A percentile compares a stretch with the other conserved stretches of the same genome.
phyloP scores from a whole-genome alignment of 2,329 filamentous ascomycete genomes.

The Fusarium humuli region DNA sequence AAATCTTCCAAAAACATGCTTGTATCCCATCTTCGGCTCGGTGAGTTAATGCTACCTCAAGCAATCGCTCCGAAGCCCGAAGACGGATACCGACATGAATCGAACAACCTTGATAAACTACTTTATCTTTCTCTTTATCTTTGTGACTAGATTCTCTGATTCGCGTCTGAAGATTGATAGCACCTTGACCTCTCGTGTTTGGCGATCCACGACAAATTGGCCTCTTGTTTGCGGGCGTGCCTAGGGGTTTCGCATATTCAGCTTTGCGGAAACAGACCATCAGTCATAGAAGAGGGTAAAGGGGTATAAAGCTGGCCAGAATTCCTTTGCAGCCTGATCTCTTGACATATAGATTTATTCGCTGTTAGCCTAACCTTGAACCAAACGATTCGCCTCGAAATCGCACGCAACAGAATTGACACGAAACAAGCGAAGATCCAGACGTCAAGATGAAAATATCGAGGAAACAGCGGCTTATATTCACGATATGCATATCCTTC shows the following conservation, averaged over 20 bases:
- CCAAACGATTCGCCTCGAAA: neutral
- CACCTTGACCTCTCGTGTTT: neutral
- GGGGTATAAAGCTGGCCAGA: conserved; percentile 1
- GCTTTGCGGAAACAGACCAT: conserved; percentile 14
- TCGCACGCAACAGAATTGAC: neutral
- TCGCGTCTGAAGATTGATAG: neutral
- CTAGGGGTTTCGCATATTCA: conserved; percentile 5
- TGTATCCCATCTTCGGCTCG: conserved; percentile 28
- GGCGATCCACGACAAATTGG: conserved; percentile 7
- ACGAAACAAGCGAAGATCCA: neutral
- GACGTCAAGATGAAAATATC: conserved; percentile 34
- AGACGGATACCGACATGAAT: conserved; percentile 27
- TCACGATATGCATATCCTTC: conserved; percentile 62
- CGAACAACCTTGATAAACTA: conserved; percentile 36
- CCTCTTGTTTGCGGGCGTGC: conserved; percentile 15
- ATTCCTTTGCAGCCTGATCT: neutral
- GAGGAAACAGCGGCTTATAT: conserved; percentile 59
- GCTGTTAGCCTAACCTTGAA: neutral
- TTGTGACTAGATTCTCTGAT: neutral
- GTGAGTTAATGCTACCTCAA: conserved; percentile 24
- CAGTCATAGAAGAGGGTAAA: neutral
- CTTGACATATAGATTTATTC: neutral
- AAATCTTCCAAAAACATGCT: neutral
- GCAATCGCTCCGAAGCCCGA: conserved; percentile 14
- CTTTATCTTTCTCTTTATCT: neutral